phyloP scores from a whole-genome alignment of 2,329 filamentous ascomycete species.

The Ascomycota sp. region DNA sequence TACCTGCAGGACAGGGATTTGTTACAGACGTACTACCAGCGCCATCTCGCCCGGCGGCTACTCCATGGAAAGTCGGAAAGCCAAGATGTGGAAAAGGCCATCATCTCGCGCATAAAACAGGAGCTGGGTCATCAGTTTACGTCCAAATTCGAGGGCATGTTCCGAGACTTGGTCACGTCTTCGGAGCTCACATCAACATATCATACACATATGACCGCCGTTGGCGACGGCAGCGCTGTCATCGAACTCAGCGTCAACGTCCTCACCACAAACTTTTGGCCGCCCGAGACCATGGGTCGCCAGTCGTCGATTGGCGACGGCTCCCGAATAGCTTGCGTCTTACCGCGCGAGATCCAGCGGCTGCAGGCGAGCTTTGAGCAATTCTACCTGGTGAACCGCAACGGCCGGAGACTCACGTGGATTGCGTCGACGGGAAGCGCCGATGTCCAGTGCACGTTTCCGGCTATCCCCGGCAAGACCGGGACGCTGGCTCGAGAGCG shows the following conservation, averaged over 20 bases:
- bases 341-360: constrained; percentile 51
- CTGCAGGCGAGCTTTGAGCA: constrained; percentile 72
- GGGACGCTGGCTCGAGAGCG: constrained; percentile 39
- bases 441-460: constrained; percentile 66
- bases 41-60: constrained; percentile 74
- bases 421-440: constrained; percentile 51
- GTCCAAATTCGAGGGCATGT: constrained; percentile 86
- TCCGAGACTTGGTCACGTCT: constrained; percentile 83
- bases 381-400: constrained; percentile 75
- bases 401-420: constrained; percentile 78
- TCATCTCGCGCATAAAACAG: constrained; percentile 93
- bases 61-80: constrained; percentile 79
- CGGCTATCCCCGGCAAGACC: constrained; percentile 49
- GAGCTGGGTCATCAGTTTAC: constrained; percentile 92
- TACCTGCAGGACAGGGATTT: constrained; percentile 85
- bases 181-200: constrained; percentile 65
- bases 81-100: constrained; percentile 81
- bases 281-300: constrained; percentile 64
- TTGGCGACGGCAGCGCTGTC: constrained; percentile 25
- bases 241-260: constrained; percentile 72
- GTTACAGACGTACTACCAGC: constrained; percentile 96
- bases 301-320: constrained; percentile 28
- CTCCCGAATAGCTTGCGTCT: constrained; percentile 35
- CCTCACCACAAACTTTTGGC: constrained; percentile 88
- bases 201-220: constrained; percentile 39